A percentile compares a stretch with the other conserved stretches of the same genome.
Evolutionary conservation across 441 rosid species (phyloP).

Genomic region (Macaranga tanarius): DNA sequence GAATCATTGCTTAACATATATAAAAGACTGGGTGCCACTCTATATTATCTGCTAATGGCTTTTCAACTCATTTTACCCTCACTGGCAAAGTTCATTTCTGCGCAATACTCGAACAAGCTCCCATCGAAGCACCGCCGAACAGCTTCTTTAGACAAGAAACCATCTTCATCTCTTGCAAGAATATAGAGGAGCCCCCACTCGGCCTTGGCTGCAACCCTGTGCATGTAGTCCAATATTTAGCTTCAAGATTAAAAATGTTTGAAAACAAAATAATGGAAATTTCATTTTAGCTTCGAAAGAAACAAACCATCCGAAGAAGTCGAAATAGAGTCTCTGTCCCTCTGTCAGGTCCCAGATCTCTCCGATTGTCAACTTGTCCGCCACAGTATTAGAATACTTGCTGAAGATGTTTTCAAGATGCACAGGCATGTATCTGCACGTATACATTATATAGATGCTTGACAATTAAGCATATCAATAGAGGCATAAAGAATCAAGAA

Average conservation of each 20-base stretch:
- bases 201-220: constrained; percentile 48
- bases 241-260: background rate
- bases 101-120: constrained; percentile 62
- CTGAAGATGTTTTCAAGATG: constrained; percentile 51
- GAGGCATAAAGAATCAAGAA: too few relatives aligned
- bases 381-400: constrained; percentile 48
- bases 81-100: constrained; percentile 41
- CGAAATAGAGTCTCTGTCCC: constrained; percentile 39
- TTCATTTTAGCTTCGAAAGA: background rate
- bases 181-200: constrained; percentile 61
- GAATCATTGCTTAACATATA: too few relatives aligned
- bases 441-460: background rate
- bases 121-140: constrained; percentile 71
- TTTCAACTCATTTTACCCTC: constrained; percentile 21
- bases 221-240: background rate
- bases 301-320: constrained; percentile 50
- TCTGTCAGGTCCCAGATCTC: constrained; percentile 61
- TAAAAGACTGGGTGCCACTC: background rate
- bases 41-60: background rate
- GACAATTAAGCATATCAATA: too few relatives aligned
- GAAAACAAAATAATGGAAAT: background rate
- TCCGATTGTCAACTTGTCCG: constrained; percentile 38
- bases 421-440: constrained; percentile 45
- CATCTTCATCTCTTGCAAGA: constrained; percentile 71
- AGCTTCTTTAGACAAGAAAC: constrained; percentile 70